phyloP scores from a whole-genome alignment of 1,284 basidiomycete genomes.

The Ceratobasidium sp. region DNA sequence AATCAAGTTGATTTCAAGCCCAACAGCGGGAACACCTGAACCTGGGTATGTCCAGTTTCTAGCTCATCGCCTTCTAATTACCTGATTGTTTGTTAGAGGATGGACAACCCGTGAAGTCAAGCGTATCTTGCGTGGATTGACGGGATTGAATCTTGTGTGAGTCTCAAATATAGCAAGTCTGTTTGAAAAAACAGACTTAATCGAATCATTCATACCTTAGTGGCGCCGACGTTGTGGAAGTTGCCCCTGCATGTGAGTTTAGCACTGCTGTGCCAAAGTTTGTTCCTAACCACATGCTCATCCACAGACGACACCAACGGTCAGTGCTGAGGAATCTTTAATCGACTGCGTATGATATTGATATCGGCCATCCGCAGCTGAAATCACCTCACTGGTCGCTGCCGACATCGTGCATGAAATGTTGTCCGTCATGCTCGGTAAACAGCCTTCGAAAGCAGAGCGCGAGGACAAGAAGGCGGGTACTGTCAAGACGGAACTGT shows the following conservation, averaged over 20 bases:
- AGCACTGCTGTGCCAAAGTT: neutral
- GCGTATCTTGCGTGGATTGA: conserved; percentile 78
- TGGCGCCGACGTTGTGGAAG: conserved; percentile 81
- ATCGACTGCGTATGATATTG: neutral
- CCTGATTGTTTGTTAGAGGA: conserved; percentile 53
- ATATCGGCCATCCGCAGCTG: conserved; percentile 58
- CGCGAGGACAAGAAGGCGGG: conserved; percentile 6
- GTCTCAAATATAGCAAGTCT: no score
- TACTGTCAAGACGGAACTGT: conserved; percentile 17
- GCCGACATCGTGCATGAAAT: conserved; percentile 79
- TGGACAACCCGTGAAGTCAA: conserved; percentile 86
- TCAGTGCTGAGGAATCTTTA: neutral
- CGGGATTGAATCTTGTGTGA: conserved; percentile 80
- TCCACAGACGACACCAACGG: conserved; percentile 63
- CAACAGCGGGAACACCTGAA: conserved; percentile 82
- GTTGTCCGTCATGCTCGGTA: conserved; percentile 65
- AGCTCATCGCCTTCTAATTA: neutral
- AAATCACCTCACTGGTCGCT: conserved; percentile 75
- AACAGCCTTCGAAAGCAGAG: conserved; percentile 2
- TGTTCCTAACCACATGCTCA: neutral
- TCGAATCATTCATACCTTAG: conserved; percentile 54
- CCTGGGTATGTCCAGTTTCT: conserved; percentile 58
- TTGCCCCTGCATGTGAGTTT: conserved; percentile 70
- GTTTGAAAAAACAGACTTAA: neutral
- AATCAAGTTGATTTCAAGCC: no score